A percentile compares a stretch with the other conserved stretches of the same genome.
Evolutionary conservation across 1,284 basidiomycete genomes (phyloP).

Genomic region (Heterobasidion occidentale): DNA sequence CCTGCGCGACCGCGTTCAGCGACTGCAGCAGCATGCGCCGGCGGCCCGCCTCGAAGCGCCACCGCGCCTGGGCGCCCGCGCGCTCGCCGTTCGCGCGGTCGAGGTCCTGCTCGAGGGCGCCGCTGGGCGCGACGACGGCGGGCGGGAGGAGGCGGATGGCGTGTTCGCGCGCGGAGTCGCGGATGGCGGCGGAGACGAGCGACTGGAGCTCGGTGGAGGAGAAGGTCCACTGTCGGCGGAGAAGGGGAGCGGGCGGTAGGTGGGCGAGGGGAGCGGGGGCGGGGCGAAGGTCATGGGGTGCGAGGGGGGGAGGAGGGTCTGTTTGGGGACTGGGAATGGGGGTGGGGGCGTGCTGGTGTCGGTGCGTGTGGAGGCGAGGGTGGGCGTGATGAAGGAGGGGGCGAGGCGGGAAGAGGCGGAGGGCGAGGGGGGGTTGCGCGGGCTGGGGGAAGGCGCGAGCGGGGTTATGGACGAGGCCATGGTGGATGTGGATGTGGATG

Average conservation of each 20-base stretch:
- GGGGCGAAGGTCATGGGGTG: slow-evolving; percentile 50
- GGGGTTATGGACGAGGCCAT: no score
- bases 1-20: slow-evolving; percentile 26
- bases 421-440: no score
- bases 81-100: slow-evolving; percentile 5
- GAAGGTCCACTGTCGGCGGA: slow-evolving; percentile 71
- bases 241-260: slow-evolving; percentile 58
- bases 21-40: slow-evolving; percentile 67
- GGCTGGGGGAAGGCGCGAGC: no score
- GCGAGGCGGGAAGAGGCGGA: no score
- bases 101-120: slow-evolving; percentile 10
- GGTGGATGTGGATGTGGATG: no score
- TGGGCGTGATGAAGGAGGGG: background rate
- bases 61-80: slow-evolving; percentile 41
- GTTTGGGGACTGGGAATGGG: slow-evolving; percentile 12
- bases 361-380: background rate
- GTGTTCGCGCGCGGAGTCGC: slow-evolving; percentile 55
- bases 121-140: background rate
- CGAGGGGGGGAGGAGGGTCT: slow-evolving; percentile 31
- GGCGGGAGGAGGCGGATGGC: slow-evolving; percentile 24
- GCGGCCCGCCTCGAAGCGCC: slow-evolving; percentile 61
- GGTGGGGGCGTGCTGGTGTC: background rate
- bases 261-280: slow-evolving; percentile 29
- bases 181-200: slow-evolving; percentile 67
- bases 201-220: slow-evolving; percentile 61